phyloP scores from a whole-genome alignment of 2,329 filamentous ascomycete genomes.

The Xylaria polymorpha region DNA sequence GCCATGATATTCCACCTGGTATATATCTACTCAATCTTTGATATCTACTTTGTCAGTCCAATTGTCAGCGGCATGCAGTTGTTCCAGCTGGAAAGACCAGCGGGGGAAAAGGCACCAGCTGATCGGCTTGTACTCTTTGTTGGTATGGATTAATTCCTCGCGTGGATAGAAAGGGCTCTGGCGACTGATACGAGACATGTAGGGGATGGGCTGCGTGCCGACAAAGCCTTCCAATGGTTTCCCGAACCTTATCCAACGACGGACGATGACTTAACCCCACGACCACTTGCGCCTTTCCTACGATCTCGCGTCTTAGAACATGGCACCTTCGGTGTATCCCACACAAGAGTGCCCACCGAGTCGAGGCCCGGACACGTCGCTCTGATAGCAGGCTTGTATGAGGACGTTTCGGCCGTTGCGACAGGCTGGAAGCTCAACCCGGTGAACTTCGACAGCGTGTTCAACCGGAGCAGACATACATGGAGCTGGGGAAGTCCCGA shows the following conservation, averaged over 20 bases:
- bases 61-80: conserved; percentile 95
- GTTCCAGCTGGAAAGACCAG: conserved; percentile 74
- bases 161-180: background rate
- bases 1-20: conserved; percentile 93
- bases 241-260: conserved; percentile 82
- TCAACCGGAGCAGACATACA: conserved; percentile 95
- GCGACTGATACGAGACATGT: conserved; percentile 34
- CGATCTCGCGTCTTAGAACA: conserved; percentile 88
- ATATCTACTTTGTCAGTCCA: conserved; percentile 98
- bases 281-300: conserved; percentile 89
- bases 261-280: conserved; percentile 74
- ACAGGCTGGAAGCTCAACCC: conserved; percentile 99
- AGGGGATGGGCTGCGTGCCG: conserved; percentile 93
- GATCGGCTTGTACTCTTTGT: conserved; percentile 94
- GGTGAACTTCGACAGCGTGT: conserved; percentile 98
- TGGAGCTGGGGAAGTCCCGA: conserved; percentile 99
- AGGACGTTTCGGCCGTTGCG: conserved; percentile 96
- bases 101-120: conserved; percentile 76
- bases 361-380: conserved; percentile 97
- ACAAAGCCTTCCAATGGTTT: conserved; percentile 96
- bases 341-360: conserved; percentile 96
- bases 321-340: conserved; percentile 96
- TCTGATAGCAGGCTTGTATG: conserved; percentile 94
- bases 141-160: conserved; percentile 64
- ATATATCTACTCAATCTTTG: conserved; percentile 96